Base-by-base conservation (phyloP, 2,329 filamentous ascomycete genomes). In the Beauveria scarabaeidicola region DNA sequence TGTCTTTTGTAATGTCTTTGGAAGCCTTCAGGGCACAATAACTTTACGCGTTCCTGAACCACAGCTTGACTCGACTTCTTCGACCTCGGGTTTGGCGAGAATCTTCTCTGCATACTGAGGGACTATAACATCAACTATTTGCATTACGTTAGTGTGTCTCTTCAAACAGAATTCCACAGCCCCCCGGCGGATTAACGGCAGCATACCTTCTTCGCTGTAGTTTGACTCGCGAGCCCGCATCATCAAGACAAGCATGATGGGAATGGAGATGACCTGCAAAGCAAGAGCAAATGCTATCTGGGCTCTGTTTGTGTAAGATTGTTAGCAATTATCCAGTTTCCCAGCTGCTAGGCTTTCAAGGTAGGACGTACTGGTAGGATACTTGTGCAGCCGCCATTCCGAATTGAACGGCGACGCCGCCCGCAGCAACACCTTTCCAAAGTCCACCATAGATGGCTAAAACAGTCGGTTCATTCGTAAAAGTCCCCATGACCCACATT, bases 401-500 rank as follows among this genome's bases (percentile, higher is more conserved):
- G 17, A 56, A 56, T n/a, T 56, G 53, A 7, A 56, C 43, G 13
- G 53, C 53, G 13, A 56, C 53, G 29, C 59, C 59, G n/a, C 46
- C 38, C 6, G 61, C 58, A 19, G 61, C 57, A 17, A 61, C 60
- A 15, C 63, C 63, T 21, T 62, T 63, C 38, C 60, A 64, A 6
- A 61, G 52, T 8, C 62, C 62, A 21, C 58, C 61, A 27, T 60
- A 62, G 10, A 57, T 47, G 41, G 63, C 60, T 8, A 63, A 50
- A 15, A 52, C 57, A 19, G 56, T 61, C 3, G 63, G 63, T 21
- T 64, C 62, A 23, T 64, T 64, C 23, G 63, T 62, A 52, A 64
- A 62, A 17, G 63, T 52, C 9, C 63, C 60, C 29, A 64, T 61
- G 25, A 63, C 60, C 52, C 60, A 64, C 52, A 61, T 60, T 11